phyloP scores from a whole-genome alignment of 345 rosid genomes.

The Pistacia atlantica region DNA sequence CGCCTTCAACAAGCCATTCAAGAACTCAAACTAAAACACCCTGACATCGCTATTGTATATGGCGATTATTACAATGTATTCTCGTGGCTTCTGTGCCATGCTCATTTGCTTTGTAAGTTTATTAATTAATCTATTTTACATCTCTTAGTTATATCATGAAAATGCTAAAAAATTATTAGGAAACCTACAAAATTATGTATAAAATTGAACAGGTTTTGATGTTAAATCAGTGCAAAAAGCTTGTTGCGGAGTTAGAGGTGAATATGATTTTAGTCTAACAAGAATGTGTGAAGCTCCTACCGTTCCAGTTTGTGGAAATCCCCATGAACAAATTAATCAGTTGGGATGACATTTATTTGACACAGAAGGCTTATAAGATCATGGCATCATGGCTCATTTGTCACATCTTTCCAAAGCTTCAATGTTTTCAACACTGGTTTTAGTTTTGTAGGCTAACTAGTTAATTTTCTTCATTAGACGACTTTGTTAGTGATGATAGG shows the following conservation, averaged over 20 bases:
- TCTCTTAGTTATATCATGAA: no score
- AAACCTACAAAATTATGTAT: no score
- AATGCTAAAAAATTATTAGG: no score
- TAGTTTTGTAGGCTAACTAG: no score
- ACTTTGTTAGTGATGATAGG: no score
- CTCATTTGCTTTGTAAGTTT: neutral
- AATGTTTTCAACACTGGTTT: neutral
- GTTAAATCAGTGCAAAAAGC: conserved; percentile 1
- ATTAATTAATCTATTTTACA: neutral
- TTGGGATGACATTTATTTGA: conserved; percentile 37
- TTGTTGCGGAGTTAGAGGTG: conserved; percentile 25
- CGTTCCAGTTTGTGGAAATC: conserved; percentile 23
- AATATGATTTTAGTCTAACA: conserved; percentile 10
- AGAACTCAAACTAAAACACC: conserved; percentile 4
- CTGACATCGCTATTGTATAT: conserved; percentile 16
- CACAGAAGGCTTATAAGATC: conserved; percentile 17
- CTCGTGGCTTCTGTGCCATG: conserved; percentile 14
- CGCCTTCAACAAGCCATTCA: conserved; percentile 26
- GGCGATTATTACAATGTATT: conserved; percentile 20
- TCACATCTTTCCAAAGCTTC: conserved; percentile 24
- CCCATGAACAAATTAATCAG: conserved; percentile 10
- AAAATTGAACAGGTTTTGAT: conserved; percentile 6
- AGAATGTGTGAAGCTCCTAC: conserved; percentile 25
- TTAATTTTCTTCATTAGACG: no score
- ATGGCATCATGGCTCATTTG: conserved; percentile 27